Conservation (phyloP, 1,284 basidiomycete genomes). For the Megacollybia platyphylla region DNA sequence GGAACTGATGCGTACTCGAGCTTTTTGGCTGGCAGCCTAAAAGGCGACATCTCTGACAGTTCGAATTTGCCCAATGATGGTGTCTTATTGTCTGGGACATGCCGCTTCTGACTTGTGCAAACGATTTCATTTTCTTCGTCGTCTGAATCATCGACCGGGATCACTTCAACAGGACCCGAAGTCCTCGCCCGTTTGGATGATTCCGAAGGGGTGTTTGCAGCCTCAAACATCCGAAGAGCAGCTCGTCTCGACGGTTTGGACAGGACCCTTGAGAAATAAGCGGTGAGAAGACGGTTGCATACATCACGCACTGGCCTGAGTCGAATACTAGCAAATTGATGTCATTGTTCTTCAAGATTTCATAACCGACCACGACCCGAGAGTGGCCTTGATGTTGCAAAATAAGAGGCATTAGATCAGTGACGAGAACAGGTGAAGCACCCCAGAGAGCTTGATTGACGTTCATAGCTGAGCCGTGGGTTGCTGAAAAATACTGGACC, state of each 20-base stretch:
- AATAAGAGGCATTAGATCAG: conserved; percentile 65
- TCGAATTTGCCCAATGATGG: conserved; percentile 9
- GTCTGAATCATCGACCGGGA: neutral
- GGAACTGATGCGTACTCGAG: conserved; percentile 32
- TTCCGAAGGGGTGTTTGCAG: too few relatives aligned
- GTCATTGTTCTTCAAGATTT: conserved; percentile 42
- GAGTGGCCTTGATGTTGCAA: conserved; percentile 78
- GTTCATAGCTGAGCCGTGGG: conserved; percentile 16
- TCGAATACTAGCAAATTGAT: conserved; percentile 67
- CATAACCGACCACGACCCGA: conserved; percentile 74
- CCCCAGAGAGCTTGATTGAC: conserved; percentile 33
- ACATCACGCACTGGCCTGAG: conserved; percentile 48
- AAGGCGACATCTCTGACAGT: conserved; percentile 21
- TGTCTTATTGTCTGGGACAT: conserved; percentile 2
- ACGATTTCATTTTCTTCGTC: conserved; percentile 1
- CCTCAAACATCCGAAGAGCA: too few relatives aligned
- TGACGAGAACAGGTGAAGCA: conserved; percentile 38
- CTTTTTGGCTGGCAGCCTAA: conserved; percentile 31
- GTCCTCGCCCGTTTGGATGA: too few relatives aligned
- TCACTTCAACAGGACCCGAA: neutral
- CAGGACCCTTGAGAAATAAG: neutral
- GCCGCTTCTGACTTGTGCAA: neutral
- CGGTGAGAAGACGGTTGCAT: conserved; percentile 5
- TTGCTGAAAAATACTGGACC: conserved; percentile 47
- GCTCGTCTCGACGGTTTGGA: conserved; percentile 4